phyloP scores from a whole-genome alignment of 306 rosid genomes.

The Cicer judaicum region DNA sequence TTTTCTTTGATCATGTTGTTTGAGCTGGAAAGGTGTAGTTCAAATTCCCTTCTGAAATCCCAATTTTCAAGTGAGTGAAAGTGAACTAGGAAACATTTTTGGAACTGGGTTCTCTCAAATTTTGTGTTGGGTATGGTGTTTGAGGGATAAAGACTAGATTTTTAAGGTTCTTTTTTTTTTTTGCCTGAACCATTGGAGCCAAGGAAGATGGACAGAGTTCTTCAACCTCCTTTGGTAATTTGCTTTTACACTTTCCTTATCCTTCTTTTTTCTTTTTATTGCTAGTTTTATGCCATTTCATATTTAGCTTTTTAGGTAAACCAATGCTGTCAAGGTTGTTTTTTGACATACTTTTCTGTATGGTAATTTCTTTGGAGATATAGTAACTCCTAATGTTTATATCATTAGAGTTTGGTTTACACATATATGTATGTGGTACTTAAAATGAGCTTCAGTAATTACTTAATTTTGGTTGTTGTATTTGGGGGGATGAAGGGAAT shows the following conservation, averaged over 20 bases:
- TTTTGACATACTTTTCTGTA: conserved; percentile 2
- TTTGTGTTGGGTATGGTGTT: conserved; percentile 53
- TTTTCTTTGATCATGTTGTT: conserved; percentile 38
- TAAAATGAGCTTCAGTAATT: background rate
- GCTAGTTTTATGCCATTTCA: conserved; percentile 39
- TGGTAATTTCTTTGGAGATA: conserved; percentile 29
- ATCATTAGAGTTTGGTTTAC: background rate
- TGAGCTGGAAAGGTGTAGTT: too few species aligned
- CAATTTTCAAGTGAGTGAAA: background rate
- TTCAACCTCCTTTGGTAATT: conserved; percentile 89
- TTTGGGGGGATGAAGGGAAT: conserved; percentile 15
- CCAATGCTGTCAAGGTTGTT: conserved; percentile 8
- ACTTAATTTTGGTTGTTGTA: conserved; percentile 7
- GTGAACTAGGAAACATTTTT: conserved; percentile 3
- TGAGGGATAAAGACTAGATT: conserved; percentile 51
- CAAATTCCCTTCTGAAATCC: conserved; percentile 19
- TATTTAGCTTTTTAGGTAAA: conserved; percentile 26
- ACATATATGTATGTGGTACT: background rate
- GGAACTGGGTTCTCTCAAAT: conserved; percentile 44
- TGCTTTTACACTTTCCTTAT: conserved; percentile 19
- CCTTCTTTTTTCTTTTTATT: background rate
- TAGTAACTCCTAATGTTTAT: conserved; percentile 23
- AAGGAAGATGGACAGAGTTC: conserved; percentile 71
- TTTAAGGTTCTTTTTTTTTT: conserved; percentile 38
- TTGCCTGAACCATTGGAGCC: conserved; percentile 46